phyloP scores from a whole-genome alignment of 202 grass and related monocot species.

The Hordeum pubiflorum region DNA sequence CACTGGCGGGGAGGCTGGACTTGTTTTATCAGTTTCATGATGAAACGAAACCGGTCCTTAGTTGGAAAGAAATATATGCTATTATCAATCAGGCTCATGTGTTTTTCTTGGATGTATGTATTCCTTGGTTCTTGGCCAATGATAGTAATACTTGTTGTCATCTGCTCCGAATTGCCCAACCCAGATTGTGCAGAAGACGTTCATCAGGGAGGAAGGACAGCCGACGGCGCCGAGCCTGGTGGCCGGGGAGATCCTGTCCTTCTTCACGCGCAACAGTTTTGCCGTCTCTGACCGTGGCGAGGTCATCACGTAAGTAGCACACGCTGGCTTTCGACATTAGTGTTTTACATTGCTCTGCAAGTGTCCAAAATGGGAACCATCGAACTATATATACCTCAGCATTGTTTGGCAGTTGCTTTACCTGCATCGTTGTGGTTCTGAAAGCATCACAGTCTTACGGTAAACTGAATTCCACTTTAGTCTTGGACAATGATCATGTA shows the following conservation, averaged over 20 bases:
- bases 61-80: not conserved
- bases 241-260: conserved; percentile 83
- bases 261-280: conserved; percentile 94
- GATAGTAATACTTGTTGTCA: not conserved
- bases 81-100: not conserved
- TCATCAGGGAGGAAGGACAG: conserved; percentile 52
- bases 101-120: not conserved
- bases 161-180: conserved; percentile 1
- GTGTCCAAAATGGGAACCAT: not conserved
- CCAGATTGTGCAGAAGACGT: conserved; percentile 94
- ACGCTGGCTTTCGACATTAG: not conserved
- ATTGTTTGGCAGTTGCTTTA: no score
- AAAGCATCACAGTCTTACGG: no score
- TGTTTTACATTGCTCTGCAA: not conserved
- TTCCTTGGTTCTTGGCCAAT: not conserved
- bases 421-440: no score
- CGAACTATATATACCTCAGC: not conserved
- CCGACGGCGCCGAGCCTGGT: conserved; percentile 51
- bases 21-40: no score
- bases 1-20: no score
- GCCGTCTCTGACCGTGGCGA: conserved; percentile 71
- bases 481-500: not conserved
- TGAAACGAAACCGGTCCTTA: no score
- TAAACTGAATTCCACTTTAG: not conserved
- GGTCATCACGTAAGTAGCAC: conserved; percentile 76